Base-by-base conservation (phyloP, 2,329 filamentous ascomycete genomes). In the Aspergillus viridinutans region DNA sequence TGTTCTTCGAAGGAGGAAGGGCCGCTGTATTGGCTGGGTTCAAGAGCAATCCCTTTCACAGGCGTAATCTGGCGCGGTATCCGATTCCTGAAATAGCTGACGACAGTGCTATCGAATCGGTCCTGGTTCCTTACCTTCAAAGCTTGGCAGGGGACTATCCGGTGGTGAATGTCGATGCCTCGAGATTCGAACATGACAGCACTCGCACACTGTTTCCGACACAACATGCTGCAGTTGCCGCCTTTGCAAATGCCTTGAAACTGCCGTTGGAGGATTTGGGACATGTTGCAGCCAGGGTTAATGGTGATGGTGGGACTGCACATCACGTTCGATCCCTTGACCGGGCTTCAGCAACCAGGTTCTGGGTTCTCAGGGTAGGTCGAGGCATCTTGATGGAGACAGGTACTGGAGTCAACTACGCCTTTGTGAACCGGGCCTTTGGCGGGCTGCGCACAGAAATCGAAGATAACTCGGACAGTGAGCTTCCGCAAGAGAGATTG, bases 1-100 rank as follows among this genome's bases (percentile, higher is more conserved):
- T 87, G 1, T 88, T 84, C 83, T 71, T 87, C 2, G 82, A 85
- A 54, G 84, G 83, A 35, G 85, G 85, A 9, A 73, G 82, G 14
- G 74, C 78, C 8, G 78, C 77, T 28, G 68, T 87, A 9, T 68
- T 86, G 2, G 75, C 81, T 57, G 83, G 81, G 0, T 88, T 88
- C 67, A 82, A 80, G 43, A 74, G 77, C 52, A 72, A 75, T 26
- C 69, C 73, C 3, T 66, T 70, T 25, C 69, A 76, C 60, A 70
- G 74, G 29, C 71, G 72, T 47, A 74, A 77, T 29, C 72, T 70
- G 56, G 61, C 69, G 47, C 78, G 82, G 25, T 81, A 79, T 56
- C 85, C 84, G 2, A 78, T 87, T 20, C 75, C 79, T 1, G 72
- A 76, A 12, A 74, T 78, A 28, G 79, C 80, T 1, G 76, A 74